Base-by-base conservation (phyloP, 305 asterid genomes). In the Fraxinus angustifolia region DNA sequence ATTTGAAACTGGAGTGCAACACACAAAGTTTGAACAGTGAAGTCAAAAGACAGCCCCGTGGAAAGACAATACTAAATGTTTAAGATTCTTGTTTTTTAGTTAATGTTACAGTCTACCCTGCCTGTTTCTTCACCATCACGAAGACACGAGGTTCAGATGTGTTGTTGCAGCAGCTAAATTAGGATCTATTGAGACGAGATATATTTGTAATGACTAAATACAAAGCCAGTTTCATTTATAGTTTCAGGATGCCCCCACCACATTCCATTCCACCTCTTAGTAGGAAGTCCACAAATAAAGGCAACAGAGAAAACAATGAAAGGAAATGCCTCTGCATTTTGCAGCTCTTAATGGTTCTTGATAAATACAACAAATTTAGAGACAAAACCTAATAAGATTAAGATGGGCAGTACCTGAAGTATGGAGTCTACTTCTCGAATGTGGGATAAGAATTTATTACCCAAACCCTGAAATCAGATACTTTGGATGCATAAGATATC, bases 391-490 rank as follows among this genome's bases (percentile, higher is more conserved):
- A 36, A 79, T 14, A 34, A 60, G 36, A 6, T 28, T 67, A 75
- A 75, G 81, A 79, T 67, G 73, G 50, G 28, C 71, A 56, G 71
- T 85, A 94, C 98, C 97, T 94, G 99, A 80, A 95, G 93, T 83
- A 95, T 89, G 80, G 99, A 95, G 85, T 95, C 99, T 82, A 95
- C 99, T 86, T 93, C 98, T 38, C 99, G 97, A 79, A 95, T 95
- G 85, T 95, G 99, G 42, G 99, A 92, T 79, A 95, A 91, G 90
- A 95, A 95, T 81, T 95, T 95, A 80, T 95, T 95, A 48, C 98
- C 98, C 86, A 95, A 84, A 81, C 99, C 98, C 99, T 95, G 92
- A 82, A 87, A 83, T 83, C 81, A 89, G 76, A 85, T 71, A 82
- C 35, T 26, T 53, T 34, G 78, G 40, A 78, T 76, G 56, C 34